phyloP scores from a whole-genome alignment of 805 yeast species.

The Candida vartiovaarae region DNA sequence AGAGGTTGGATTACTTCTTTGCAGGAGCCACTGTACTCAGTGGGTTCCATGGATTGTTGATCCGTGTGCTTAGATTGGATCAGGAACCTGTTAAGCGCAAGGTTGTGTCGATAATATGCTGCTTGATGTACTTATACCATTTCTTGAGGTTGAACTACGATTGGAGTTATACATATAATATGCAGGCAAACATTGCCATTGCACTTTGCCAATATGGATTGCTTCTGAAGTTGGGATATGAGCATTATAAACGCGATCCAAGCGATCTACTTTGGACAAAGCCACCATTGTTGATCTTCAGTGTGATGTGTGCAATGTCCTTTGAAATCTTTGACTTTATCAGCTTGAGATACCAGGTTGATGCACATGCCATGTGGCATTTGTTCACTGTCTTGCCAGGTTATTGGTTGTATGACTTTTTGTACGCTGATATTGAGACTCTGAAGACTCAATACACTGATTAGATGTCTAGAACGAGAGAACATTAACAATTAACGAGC shows the following conservation, averaged over 20 bases:
- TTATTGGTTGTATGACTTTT: constrained; percentile 60
- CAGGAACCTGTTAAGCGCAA: constrained; percentile 28
- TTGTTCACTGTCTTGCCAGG: constrained; percentile 81
- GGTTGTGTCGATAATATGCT: constrained; percentile 35
- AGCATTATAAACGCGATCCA: constrained; percentile 22
- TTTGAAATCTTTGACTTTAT: constrained; percentile 88
- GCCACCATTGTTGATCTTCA: constrained; percentile 45
- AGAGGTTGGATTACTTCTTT: constrained; percentile 81
- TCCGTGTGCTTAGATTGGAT: constrained; percentile 58
- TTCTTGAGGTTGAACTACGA: constrained; percentile 55
- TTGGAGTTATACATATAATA: constrained; percentile 92
- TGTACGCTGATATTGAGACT: constrained; percentile 40
- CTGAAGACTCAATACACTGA: constrained; percentile 13
- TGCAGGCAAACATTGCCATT: constrained; percentile 78
- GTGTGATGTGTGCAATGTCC: constrained; percentile 71
- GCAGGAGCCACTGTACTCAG: constrained; percentile 84
- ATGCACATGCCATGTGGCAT: constrained; percentile 96
- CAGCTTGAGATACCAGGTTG: constrained; percentile 60
- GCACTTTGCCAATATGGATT: constrained; percentile 68
- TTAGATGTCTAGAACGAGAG: background rate
- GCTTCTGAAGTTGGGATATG: constrained; percentile 25
- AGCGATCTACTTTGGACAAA: constrained; percentile 26
- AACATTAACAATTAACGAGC: background rate
- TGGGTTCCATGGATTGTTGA: constrained; percentile 65
- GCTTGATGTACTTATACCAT: constrained; percentile 53